Base-by-base conservation (phyloP, 2,329 filamentous ascomycete genomes). In the Cladophialophora bantiana region DNA sequence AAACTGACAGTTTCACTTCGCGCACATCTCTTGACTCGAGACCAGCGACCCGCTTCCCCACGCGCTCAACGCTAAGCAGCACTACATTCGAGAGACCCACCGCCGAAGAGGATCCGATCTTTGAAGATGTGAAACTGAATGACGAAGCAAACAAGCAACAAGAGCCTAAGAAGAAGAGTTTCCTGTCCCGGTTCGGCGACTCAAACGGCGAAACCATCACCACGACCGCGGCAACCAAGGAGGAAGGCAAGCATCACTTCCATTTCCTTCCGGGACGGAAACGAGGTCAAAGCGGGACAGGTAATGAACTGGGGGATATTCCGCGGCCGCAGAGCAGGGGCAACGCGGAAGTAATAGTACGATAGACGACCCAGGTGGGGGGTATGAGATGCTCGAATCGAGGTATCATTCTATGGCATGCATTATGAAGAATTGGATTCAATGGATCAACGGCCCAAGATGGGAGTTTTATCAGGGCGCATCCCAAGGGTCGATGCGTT, bases 101-200 rank as follows among this genome's bases (percentile, higher is more conserved):
- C n/a, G 90, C 89, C 35, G 54, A 63, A 55, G 67, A 72, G 18
- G 59, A 40, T 9, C 66, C 70, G 34, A 83, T 83, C 13, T 97
- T 98, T 73, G 94, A 97, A 77, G 94, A 98, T 60, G 92, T 98
- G 7, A 93, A 93, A 3, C 82, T 98, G 54, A 88, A 89, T 66
- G 94, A 97, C 71, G 92, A 95, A 42, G 81, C 85, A 57, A 70
- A 67, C 59, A 89, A 88, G 73, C 85, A 86, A 68, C 57, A 53
- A 54, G 59, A 61, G 35, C 81, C 85, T 15, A 93, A 92, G 82
- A 94, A 92, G 81, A 89, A 88, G 65, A 85, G 91, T 12, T 89
- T 97, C 75, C 92, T 98, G 71, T 85, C 92, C 57, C 89, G 90
- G 71, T 93, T 97, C 74, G 90, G 90, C 60, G 90, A 94, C 66